Percentiles rank a stretch among this genome's conserved stretches.
These are phyloP conservation scores for Houttuynia cordata DNA, from an alignment of 164 flowering plant species.

Conservation along the genomic window DNA sequence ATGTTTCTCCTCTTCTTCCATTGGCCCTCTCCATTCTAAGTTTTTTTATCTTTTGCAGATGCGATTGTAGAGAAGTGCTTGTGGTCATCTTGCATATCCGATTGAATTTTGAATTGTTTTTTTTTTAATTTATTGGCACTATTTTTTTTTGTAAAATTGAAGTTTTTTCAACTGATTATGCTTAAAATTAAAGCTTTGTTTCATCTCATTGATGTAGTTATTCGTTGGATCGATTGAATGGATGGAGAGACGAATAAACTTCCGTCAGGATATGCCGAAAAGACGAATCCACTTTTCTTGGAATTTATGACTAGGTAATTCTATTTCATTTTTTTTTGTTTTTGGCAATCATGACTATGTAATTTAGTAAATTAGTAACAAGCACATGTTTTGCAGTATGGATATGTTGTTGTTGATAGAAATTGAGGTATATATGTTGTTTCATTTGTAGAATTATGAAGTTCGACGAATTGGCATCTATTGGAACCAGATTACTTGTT, in stretches of 20 bases:
- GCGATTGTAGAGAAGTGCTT: too few species aligned
- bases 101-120: too few species aligned
- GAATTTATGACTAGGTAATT: constrained; percentile 41
- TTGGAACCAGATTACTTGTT: constrained; percentile 31
- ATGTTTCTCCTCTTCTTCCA: too few species aligned
- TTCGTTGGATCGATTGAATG: background rate
- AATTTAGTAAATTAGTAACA: constrained; percentile 14
- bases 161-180: too few species aligned
- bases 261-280: constrained; percentile 12
- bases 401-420: too few species aligned
- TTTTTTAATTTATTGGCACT: too few species aligned
- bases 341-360: constrained; percentile 41
- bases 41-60: too few species aligned
- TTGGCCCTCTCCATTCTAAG: too few species aligned
- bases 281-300: constrained; percentile 15
- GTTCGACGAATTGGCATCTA: constrained; percentile 42
- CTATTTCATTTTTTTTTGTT: background rate
- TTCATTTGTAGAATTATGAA: constrained; percentile 27
- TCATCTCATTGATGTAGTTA: too few species aligned
- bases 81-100: too few species aligned
- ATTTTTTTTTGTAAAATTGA: too few species aligned
- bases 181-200: too few species aligned
- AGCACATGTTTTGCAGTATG: background rate
- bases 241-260: constrained; percentile 1
- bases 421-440: background rate